phyloP scores from a whole-genome alignment of 768 basidiomycete species.

The Lactifluus rugatus region DNA sequence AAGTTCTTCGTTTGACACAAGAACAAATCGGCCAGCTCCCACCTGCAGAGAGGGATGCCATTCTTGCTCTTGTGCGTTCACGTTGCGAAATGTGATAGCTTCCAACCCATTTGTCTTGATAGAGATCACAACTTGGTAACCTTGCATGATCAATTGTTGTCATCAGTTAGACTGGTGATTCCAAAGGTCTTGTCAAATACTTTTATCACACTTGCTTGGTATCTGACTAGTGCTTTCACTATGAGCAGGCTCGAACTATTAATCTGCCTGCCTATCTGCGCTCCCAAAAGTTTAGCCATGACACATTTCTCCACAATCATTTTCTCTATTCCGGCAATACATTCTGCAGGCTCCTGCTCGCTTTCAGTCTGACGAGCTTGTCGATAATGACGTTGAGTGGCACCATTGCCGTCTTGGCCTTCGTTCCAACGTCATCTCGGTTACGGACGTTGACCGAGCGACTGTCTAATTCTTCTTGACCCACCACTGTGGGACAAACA shows the following conservation, averaged over 20 bases:
- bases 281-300: neutral
- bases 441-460: constrained; percentile 93
- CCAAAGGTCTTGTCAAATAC: neutral
- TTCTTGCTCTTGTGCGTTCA: constrained; percentile 27
- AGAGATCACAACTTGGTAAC: constrained; percentile 17
- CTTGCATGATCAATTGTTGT: constrained; percentile 3
- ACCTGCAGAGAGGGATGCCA: constrained; percentile 66
- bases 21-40: constrained; percentile 80
- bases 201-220: neutral
- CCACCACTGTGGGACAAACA: constrained; percentile 57
- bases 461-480: constrained; percentile 80
- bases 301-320: neutral
- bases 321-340: constrained; percentile 30
- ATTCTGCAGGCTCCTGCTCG: constrained; percentile 42
- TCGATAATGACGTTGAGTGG: constrained; percentile 59
- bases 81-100: neutral
- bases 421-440: constrained; percentile 84
- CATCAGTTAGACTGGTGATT: neutral
- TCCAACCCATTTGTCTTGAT: neutral
- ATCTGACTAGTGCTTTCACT: neutral
- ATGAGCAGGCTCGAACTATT: neutral
- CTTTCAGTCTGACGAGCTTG: constrained; percentile 68
- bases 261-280: neutral
- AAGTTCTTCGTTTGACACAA: constrained; percentile 71
- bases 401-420: constrained; percentile 67